Evolutionary conservation across 169 alveolate species (phyloP).

Genomic region (Sarcocystis neurona): DNA sequence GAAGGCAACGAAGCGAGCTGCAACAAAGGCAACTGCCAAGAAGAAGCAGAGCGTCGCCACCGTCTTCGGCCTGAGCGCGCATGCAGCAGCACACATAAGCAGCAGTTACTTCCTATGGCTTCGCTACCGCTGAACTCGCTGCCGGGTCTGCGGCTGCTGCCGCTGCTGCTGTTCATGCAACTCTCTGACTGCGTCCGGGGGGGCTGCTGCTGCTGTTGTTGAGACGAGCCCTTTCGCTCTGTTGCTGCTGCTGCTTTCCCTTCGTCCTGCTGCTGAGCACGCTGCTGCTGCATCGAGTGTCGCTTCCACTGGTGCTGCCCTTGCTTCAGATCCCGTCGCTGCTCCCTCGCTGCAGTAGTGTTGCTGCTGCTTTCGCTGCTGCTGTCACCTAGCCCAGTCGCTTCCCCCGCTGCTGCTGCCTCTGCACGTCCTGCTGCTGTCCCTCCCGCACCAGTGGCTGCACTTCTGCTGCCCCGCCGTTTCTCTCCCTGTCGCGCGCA

Average conservation of each 20-base stretch:
- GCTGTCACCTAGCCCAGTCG: too few relatives aligned
- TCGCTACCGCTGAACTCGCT: not conserved
- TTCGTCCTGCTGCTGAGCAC: not conserved
- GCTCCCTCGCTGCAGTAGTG: slow-evolving; percentile 37
- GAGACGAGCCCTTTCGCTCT: not conserved
- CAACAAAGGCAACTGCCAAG: not conserved
- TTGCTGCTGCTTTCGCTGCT: too few relatives aligned
- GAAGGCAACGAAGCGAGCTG: not conserved
- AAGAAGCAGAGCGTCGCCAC: slow-evolving; percentile 4
- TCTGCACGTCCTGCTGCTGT: too few relatives aligned
- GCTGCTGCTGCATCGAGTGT: not conserved
- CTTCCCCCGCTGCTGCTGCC: too few relatives aligned
- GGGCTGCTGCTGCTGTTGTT: slow-evolving; percentile 28
- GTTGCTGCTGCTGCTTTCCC: not conserved
- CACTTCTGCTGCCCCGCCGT: too few relatives aligned
- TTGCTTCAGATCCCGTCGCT: not conserved
- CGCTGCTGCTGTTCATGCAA: not conserved
- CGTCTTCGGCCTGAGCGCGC: slow-evolving; percentile 25
- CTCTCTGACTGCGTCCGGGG: not conserved
- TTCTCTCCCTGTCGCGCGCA: too few relatives aligned
- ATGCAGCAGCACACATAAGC: not conserved
- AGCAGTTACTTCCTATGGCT: not conserved
- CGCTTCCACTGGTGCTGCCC: not conserved
- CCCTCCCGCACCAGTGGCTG: too few relatives aligned
- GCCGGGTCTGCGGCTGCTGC: not conserved